phyloP scores from a whole-genome alignment of 495 filamentous ascomycete genomes.

The Delitschia confertaspora region DNA sequence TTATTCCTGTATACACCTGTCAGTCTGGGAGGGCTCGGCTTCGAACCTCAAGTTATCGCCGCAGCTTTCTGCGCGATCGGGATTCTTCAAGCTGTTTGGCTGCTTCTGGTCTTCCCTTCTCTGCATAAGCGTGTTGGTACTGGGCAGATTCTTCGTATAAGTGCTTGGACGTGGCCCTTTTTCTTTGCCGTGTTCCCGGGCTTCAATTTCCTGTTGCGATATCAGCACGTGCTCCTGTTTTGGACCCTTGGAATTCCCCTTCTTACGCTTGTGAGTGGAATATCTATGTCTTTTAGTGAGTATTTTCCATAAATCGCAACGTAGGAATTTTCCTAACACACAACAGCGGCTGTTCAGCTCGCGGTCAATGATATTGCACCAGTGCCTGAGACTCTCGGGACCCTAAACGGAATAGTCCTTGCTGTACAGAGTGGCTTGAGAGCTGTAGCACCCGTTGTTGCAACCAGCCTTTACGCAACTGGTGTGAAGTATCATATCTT shows the following conservation, averaged over 20 bases:
- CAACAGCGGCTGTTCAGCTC: no score
- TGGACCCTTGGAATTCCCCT: conserved; percentile 42
- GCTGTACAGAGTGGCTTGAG: no score
- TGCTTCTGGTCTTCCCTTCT: conserved; percentile 52
- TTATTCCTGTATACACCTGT: conserved; percentile 53
- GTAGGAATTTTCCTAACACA: no score
- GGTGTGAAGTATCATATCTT: no score
- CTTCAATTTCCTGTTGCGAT: conserved; percentile 43
- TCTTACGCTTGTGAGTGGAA: conserved; percentile 44
- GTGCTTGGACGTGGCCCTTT: conserved; percentile 47
- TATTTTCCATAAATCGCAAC: no score
- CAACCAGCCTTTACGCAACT: no score
- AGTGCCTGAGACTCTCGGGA: no score
- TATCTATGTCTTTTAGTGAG: conserved; percentile 54
- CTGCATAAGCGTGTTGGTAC: conserved; percentile 50
- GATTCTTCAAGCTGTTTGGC: conserved; percentile 52
- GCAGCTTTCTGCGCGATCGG: conserved; percentile 49
- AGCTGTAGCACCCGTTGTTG: no score
- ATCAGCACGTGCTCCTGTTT: conserved; percentile 37
- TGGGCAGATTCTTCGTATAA: conserved; percentile 47
- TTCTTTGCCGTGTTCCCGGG: conserved; percentile 46
- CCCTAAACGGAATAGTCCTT: no score
- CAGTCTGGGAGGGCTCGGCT: conserved; percentile 49
- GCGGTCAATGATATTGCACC: no score
- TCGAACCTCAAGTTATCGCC: conserved; percentile 49